Evolutionary conservation across 176 grass and related monocot genomes (phyloP).

Genomic region (Hsuehochloa calcarea): DNA sequence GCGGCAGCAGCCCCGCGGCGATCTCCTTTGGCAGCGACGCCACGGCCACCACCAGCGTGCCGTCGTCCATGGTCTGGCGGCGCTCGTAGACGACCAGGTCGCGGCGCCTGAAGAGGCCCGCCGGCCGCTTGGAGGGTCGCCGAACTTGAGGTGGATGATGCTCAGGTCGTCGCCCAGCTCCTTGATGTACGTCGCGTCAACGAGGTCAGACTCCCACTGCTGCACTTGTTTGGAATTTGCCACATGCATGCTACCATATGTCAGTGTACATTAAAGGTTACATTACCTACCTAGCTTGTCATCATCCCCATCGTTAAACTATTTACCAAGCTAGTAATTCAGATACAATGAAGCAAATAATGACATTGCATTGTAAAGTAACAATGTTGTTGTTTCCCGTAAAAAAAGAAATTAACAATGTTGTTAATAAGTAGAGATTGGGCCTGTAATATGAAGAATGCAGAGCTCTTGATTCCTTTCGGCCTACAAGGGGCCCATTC

Average conservation of each 20-base stretch:
- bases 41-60: slow-evolving; percentile 87
- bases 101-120: slow-evolving; percentile 59
- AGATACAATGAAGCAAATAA: no score
- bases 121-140: slow-evolving; percentile 54
- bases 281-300: background rate
- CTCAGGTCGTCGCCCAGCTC: slow-evolving; percentile 74
- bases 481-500: background rate
- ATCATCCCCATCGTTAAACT: no score
- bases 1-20: slow-evolving; percentile 76
- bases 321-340: no score
- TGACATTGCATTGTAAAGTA: no score
- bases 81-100: slow-evolving; percentile 94
- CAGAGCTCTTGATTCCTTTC: background rate
- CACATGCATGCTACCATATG: no score
- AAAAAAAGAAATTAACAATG: no score
- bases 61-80: slow-evolving; percentile 94
- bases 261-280: background rate
- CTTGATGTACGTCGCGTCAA: slow-evolving; percentile 77
- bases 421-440: background rate
- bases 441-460: background rate
- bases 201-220: slow-evolving; percentile 91
- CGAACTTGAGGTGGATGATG: slow-evolving; percentile 91
- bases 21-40: slow-evolving; percentile 97
- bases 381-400: no score
- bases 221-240: slow-evolving; percentile 21